Evolutionary conservation across 225 moss, liverwort and hornwort genomes (phyloP).

Genomic region (Takakia lepidozioides): DNA sequence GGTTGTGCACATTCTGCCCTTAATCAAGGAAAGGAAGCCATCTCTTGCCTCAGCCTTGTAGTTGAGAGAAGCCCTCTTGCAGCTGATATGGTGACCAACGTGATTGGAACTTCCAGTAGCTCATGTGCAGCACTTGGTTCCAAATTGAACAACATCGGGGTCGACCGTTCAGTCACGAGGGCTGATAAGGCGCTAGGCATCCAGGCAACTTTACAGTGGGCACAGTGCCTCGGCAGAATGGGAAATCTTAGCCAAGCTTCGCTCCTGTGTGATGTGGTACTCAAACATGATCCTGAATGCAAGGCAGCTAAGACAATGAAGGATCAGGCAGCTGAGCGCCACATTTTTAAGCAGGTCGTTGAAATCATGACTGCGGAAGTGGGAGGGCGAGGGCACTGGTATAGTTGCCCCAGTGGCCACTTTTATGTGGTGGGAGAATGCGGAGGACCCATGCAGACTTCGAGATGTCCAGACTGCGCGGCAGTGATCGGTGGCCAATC

Average conservation of each 20-base stretch:
- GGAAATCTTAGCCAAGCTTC: conserved; percentile 8
- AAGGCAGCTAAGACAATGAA: conserved; percentile 11
- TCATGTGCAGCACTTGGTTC: neutral
- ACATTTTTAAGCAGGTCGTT: conserved; percentile 8
- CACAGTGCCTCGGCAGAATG: no score
- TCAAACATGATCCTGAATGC: conserved; percentile 10
- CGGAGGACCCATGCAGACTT: conserved; percentile 22
- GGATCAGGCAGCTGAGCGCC: neutral
- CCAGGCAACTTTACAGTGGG: conserved; percentile 28
- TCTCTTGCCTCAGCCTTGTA: neutral
- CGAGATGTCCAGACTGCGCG: conserved; percentile 37
- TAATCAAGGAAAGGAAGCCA: neutral
- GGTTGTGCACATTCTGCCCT: conserved; percentile 9
- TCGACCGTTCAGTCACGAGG: neutral
- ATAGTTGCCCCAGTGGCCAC: conserved; percentile 36
- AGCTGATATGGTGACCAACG: conserved; percentile 4
- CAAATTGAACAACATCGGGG: neutral
- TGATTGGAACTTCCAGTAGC: neutral
- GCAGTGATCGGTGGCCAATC: conserved; percentile 18
- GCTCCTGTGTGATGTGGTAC: conserved; percentile 23
- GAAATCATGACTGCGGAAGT: conserved; percentile 18
- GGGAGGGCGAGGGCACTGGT: conserved; percentile 26
- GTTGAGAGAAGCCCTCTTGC: conserved; percentile 3
- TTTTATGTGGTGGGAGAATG: conserved; percentile 40
- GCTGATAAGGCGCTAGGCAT: conserved; percentile 8